Conservation (phyloP, 1,284 basidiomycete species). For the Rhodotorula sp. region DNA sequence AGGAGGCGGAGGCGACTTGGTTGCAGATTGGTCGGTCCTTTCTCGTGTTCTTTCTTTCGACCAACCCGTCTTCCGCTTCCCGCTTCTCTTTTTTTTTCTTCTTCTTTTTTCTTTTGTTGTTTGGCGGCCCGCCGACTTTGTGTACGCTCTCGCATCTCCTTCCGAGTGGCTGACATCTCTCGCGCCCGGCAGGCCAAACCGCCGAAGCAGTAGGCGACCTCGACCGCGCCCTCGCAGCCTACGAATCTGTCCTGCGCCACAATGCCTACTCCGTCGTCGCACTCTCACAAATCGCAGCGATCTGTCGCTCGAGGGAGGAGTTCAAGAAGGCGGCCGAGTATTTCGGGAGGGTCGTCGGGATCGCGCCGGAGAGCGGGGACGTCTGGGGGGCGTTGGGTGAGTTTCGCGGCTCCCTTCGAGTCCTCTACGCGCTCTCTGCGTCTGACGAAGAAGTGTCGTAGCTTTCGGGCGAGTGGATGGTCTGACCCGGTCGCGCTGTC, state of each 20-base stretch:
- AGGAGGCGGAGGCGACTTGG: constrained; percentile 89
- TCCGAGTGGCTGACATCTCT: background rate
- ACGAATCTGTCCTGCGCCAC: constrained; percentile 87
- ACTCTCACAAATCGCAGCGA: constrained; percentile 76
- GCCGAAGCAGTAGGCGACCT: constrained; percentile 54
- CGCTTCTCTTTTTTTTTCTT: background rate
- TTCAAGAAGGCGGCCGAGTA: constrained; percentile 50
- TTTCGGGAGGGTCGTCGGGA: constrained; percentile 41
- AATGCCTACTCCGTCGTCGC: constrained; percentile 83
- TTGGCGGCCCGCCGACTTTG: background rate
- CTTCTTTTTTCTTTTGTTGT: background rate
- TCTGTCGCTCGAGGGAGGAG: constrained; percentile 57
- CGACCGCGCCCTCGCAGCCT: constrained; percentile 81
- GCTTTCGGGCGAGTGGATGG: too few species aligned
- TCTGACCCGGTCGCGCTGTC: too few species aligned
- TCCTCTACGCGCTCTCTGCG: background rate
- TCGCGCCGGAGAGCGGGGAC: constrained; percentile 41
- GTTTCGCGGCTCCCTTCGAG: background rate
- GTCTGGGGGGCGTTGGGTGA: constrained; percentile 44
- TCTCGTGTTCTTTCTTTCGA: background rate
- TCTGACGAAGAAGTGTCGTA: too few species aligned
- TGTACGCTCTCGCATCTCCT: background rate
- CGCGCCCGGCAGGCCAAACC: constrained; percentile 21
- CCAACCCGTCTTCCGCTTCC: background rate
- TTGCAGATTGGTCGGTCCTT: constrained; percentile 70